Evolutionary conservation across 768 basidiomycete genomes (phyloP).

Genomic region (Hygrophorus russula): DNA sequence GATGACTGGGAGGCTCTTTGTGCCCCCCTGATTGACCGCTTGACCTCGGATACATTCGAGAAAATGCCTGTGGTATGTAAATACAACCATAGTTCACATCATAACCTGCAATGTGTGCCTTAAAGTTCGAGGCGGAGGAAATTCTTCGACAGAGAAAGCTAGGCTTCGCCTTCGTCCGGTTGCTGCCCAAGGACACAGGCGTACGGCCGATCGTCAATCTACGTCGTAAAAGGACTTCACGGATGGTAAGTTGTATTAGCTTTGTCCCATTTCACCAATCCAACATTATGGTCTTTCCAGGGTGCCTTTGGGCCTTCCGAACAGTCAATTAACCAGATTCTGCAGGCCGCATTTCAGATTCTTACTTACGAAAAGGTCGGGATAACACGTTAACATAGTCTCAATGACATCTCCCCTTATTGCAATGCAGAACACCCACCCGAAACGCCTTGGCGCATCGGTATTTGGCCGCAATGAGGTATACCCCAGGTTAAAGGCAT

Average conservation of each 20-base stretch:
- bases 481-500: slow-evolving; percentile 59
- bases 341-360: slow-evolving; percentile 79
- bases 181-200: slow-evolving; percentile 91
- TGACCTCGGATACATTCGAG: slow-evolving; percentile 60
- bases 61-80: slow-evolving; percentile 52
- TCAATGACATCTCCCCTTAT: background rate
- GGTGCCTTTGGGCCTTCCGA: slow-evolving; percentile 18
- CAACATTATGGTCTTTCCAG: slow-evolving; percentile 12
- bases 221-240: slow-evolving; percentile 32
- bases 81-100: background rate
- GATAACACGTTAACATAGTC: background rate
- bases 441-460: slow-evolving; percentile 64
- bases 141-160: slow-evolving; percentile 62
- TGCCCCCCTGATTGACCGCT: slow-evolving; percentile 65
- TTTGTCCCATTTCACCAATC: background rate
- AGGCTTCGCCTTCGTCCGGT: slow-evolving; percentile 76
- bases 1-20: slow-evolving; percentile 89
- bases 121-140: slow-evolving; percentile 50
- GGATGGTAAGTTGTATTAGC: slow-evolving; percentile 17
- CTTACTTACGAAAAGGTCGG: slow-evolving; percentile 79
- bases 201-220: slow-evolving; percentile 93
- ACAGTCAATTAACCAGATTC: slow-evolving; percentile 78
- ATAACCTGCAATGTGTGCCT: background rate
- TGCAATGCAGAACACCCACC: slow-evolving; percentile 41
- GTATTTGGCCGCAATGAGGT: slow-evolving; percentile 79